phyloP scores from a whole-genome alignment of 306 rosid species.

The Prunus kanzakura region DNA sequence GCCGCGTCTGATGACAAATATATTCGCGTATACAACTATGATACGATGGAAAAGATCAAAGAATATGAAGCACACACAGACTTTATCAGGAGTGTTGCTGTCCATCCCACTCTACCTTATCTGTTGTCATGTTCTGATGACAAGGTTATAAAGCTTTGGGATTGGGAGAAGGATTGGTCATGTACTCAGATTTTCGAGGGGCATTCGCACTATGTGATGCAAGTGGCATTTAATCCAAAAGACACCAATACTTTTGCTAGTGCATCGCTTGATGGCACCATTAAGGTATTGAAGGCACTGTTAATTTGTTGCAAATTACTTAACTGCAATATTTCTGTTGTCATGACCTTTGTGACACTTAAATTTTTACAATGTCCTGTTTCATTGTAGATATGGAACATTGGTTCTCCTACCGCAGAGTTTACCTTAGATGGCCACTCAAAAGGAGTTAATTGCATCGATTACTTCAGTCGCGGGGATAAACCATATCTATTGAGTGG shows the following conservation, averaged over 20 bases:
- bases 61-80: no score
- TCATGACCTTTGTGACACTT: not conserved
- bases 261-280: slow-evolving; percentile 62
- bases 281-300: slow-evolving; percentile 34
- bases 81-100: no score
- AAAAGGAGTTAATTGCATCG: slow-evolving; percentile 57
- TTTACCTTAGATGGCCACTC: slow-evolving; percentile 54
- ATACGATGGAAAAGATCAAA: no score
- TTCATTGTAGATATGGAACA: slow-evolving; percentile 45
- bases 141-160: no score
- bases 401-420: slow-evolving; percentile 44
- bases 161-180: slow-evolving; percentile 19
- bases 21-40: no score
- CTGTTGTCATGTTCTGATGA: no score
- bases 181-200: slow-evolving; percentile 46
- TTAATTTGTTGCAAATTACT: not conserved
- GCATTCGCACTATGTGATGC: slow-evolving; percentile 71
- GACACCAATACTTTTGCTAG: slow-evolving; percentile 37
- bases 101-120: no score
- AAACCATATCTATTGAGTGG: slow-evolving; percentile 54
- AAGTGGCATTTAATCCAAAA: slow-evolving; percentile 46
- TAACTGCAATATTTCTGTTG: not conserved
- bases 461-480: slow-evolving; percentile 34
- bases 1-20: no score
- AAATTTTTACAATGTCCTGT: not conserved